Evolutionary conservation across 164 flowering plant genomes (phyloP), one percentile per base, ranked within the genome.

Genomic region (Piper betle): DNA sequence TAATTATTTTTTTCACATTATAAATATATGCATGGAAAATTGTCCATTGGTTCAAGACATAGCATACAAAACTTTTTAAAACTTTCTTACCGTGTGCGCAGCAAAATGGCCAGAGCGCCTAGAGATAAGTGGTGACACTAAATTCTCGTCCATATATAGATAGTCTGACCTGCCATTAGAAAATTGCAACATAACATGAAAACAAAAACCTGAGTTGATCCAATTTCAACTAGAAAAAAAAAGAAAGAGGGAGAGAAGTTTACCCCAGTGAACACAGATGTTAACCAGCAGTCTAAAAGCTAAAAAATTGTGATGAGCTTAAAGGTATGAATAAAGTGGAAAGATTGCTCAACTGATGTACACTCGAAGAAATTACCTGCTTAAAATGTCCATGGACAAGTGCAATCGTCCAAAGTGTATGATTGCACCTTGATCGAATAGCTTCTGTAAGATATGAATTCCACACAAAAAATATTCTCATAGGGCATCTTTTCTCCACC

Each of bases 101-200:
- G 99, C 99, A 81, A 90, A 93, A 78, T 93, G 99, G 17, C 99
- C 87, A 70, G 99, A 93, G 39, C 99, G 92, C 65, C 96, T 80
- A 62, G 99, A 88, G 69, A 93, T 64, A 64, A 93, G 71, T 60
- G 85, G n/a, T 39, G 62, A 86, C 91, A 67, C 88, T 80, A 74
- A 93, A 93, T 65, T 85, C 99, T 68, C 91, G 81, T 63, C 98
- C 98, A 78, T 84, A 93, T 25, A 87, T 81, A 55, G 98, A 90
- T 25, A 86, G 72, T 58, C 92, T 82, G 19, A 77, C 76, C 98
- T 93, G 89, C 50, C 9, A 46, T 46, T 5, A 46, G 1, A 46
- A 46, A 25, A 25, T 25, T 25, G 6, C 50, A 46, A 46, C 50
- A 10, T 46, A 46, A 46, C 12, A 2, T 2, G 15, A 46, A 46